Percentiles rank a stretch among this genome's conserved stretches.
Evolutionary conservation across 768 basidiomycete species (phyloP).

Genomic region (Kondoa subrosea): DNA sequence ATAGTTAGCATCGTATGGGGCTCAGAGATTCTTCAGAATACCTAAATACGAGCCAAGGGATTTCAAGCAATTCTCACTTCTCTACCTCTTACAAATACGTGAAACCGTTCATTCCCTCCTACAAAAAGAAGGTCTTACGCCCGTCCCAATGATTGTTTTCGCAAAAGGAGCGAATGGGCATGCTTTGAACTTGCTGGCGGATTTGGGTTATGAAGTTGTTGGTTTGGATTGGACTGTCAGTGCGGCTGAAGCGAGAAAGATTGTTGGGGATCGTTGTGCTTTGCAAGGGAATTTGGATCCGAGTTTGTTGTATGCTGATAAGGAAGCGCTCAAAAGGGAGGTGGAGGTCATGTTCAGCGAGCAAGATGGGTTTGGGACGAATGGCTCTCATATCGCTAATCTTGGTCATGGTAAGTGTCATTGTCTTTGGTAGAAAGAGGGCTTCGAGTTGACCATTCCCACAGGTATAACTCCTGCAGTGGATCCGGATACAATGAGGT

Average conservation of each 20-base stretch:
- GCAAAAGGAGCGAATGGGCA: slow-evolving; percentile 74
- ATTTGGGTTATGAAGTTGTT: slow-evolving; percentile 65
- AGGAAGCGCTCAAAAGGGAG: slow-evolving; percentile 64
- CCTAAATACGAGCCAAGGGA: too few relatives aligned
- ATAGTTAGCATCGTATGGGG: too few relatives aligned
- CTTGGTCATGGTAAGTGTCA: slow-evolving; percentile 54
- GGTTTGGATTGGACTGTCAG: slow-evolving; percentile 85
- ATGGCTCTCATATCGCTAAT: slow-evolving; percentile 76
- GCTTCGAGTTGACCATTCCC: background rate
- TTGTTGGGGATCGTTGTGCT: slow-evolving; percentile 48
- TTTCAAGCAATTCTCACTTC: slow-evolving; percentile 66
- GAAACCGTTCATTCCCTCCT: slow-evolving; percentile 49
- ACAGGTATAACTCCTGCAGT: slow-evolving; percentile 79
- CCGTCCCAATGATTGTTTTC: slow-evolving; percentile 73
- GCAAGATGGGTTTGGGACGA: slow-evolving; percentile 46
- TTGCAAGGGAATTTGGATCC: slow-evolving; percentile 94
- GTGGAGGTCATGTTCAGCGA: slow-evolving; percentile 54
- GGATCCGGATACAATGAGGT: slow-evolving; percentile 76
- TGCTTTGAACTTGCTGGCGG: slow-evolving; percentile 45
- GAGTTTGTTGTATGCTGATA: slow-evolving; percentile 63
- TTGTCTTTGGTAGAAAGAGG: background rate
- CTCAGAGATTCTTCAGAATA: too few relatives aligned
- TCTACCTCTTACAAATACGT: slow-evolving; percentile 57
- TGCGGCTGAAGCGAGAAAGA: slow-evolving; percentile 48
- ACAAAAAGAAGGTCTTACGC: slow-evolving; percentile 37